A percentile compares a stretch with the other conserved stretches of the same genome.
These are phyloP conservation scores for Eurotiales sp. DNA, from an alignment of 2,329 filamentous ascomycete species.

Conservation along the genomic window DNA sequence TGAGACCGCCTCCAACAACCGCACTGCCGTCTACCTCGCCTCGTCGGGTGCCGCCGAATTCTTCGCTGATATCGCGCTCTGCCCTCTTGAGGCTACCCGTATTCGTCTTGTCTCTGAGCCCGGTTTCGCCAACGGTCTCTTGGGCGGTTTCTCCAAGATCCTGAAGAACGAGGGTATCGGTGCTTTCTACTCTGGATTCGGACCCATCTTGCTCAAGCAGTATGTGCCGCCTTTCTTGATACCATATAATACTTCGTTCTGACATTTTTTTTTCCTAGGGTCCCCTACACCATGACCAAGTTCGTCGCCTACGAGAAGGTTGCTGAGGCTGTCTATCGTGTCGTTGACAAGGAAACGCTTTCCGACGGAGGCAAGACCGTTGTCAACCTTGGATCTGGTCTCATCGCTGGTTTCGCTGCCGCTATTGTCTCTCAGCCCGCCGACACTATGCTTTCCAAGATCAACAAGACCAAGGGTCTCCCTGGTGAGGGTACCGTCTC, in stretches of 20 bases:
- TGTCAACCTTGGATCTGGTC: conserved; percentile 80
- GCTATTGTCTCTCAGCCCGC: conserved; percentile 84
- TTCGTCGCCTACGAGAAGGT: conserved; percentile 94
- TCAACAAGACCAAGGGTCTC: conserved; percentile 89
- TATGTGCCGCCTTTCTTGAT: conserved; percentile 37
- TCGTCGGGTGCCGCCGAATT: conserved; percentile 60
- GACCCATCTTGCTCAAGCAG: conserved; percentile 83
- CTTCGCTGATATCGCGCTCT: conserved; percentile 66
- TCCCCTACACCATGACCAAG: conserved; percentile 93
- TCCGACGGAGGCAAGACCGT: conserved; percentile 68
- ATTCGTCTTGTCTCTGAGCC: conserved; percentile 89
- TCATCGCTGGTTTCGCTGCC: conserved; percentile 82
- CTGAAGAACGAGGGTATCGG: conserved; percentile 74
- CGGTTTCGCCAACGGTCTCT: conserved; percentile 74
- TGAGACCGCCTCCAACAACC: conserved; percentile 73
- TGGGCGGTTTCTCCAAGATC: conserved; percentile 80
- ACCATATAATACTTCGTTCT: neutral
- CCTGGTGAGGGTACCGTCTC: conserved; percentile 79
- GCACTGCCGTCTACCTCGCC: conserved; percentile 75
- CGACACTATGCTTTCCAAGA: conserved; percentile 92
- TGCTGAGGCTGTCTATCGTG: conserved; percentile 66
- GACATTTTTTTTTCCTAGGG: conserved; percentile 45
- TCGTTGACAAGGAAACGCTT: conserved; percentile 66
- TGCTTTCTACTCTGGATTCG: conserved; percentile 89
- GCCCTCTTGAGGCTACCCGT: conserved; percentile 88